Evolutionary conservation across 352 stramenopile genomes (phyloP).

Genomic region (Phytophthora pisi): DNA sequence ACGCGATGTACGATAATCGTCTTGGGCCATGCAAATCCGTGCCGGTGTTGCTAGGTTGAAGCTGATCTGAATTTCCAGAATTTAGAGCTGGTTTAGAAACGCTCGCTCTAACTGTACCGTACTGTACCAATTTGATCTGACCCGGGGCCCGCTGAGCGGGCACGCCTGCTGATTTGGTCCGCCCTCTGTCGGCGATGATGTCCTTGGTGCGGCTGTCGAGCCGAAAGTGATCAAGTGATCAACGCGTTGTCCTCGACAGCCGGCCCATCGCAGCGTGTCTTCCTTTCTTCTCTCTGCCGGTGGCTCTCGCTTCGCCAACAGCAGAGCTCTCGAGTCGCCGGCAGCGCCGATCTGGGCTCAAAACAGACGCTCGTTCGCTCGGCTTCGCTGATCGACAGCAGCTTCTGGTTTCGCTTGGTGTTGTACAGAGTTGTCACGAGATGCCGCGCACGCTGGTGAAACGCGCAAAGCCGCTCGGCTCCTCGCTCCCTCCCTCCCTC

Average conservation of each 20-base stretch:
- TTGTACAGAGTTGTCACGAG: slow-evolving; percentile 14
- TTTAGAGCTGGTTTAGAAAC: slow-evolving; percentile 1
- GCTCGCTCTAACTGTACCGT: background rate
- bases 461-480: background rate
- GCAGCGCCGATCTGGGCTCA: background rate
- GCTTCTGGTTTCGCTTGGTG: slow-evolving; percentile 21
- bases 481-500: background rate
- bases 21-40: background rate
- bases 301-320: background rate
- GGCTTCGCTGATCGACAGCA: slow-evolving; percentile 9
- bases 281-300: slow-evolving; percentile 7
- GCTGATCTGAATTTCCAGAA: background rate
- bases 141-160: background rate
- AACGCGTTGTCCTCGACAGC: background rate
- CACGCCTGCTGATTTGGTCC: slow-evolving; percentile 5
- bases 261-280: slow-evolving; percentile 15
- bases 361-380: slow-evolving; percentile 2
- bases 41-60: background rate
- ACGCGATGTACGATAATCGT: too few relatives aligned
- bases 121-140: slow-evolving; percentile 3
- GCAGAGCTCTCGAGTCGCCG: background rate
- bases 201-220: background rate
- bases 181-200: slow-evolving; percentile 6
- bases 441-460: slow-evolving; percentile 9
- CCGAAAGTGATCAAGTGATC: background rate